Conservation (phyloP, 306 rosid species). For the Quercus suber region DNA sequence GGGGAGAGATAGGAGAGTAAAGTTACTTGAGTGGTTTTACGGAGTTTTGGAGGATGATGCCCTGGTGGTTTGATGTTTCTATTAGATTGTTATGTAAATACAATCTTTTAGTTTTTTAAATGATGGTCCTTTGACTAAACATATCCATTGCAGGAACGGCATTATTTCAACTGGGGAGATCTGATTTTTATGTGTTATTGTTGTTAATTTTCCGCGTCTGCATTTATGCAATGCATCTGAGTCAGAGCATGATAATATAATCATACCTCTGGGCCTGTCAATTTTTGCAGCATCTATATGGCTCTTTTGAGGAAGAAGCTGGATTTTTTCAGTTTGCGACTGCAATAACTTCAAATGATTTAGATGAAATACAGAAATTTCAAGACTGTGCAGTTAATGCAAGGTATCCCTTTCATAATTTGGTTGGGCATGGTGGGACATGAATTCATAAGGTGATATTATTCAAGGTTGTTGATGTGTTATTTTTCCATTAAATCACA, state of each 20-base stretch:
- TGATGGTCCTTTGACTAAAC: neutral
- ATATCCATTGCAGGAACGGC: neutral
- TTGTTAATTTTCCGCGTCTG: neutral
- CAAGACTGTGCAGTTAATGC: slow-evolving; percentile 67
- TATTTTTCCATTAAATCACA: neutral
- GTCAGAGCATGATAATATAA: slow-evolving; percentile 7
- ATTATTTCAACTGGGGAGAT: neutral
- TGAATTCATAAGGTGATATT: neutral
- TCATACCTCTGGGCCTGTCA: slow-evolving; percentile 10
- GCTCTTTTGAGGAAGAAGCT: slow-evolving; percentile 73
- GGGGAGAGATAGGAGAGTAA: neutral
- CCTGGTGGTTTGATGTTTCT: neutral
- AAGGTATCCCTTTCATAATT: slow-evolving; percentile 47
- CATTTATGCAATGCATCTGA: neutral
- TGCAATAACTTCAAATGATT: slow-evolving; percentile 77
- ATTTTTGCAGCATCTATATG: slow-evolving; percentile 66
- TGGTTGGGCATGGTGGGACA: slow-evolving; percentile 9
- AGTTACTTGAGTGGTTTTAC: neutral
- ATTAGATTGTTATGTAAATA: neutral
- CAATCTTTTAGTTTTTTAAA: neutral
- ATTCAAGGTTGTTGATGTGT: neutral
- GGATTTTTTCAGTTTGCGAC: slow-evolving; percentile 87
- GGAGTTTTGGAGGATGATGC: neutral
- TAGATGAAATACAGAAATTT: slow-evolving; percentile 89
- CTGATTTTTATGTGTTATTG: neutral